Evolutionary conservation across 164 flowering plant genomes (phyloP), one percentile per base, ranked within the genome.

Genomic region (Cinnamomum chago): DNA sequence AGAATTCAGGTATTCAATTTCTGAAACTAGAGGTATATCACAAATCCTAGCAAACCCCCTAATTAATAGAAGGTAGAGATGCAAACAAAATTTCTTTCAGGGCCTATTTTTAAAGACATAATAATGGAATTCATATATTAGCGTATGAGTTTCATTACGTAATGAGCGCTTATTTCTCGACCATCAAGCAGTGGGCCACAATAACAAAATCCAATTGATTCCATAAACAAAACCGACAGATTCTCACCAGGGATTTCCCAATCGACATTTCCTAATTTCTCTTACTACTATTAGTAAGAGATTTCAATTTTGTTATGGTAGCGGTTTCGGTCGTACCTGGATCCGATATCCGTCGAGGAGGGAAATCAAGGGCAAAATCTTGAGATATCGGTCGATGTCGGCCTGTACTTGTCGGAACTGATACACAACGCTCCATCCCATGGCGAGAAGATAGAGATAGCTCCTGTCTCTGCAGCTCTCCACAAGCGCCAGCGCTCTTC

Each of bases 341-440:
- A 83, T 72, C 17, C 86, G 78, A 68, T 70, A 75, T 47, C 83
- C 78, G 51, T 81, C 76, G 62, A 82, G 84, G 62, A 87, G 79
- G 5, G 85, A 64, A 67, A 82, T 80, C 76, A 85, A 55, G 5
- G 88, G 85, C 17, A 82, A 73, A 35, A 84, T 73, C 70, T 75
- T 75, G 3, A 85, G 72, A 30, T 79, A 80, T 0, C 84, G 78
- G 72, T 87, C 90, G 58, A 87, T 85, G 79, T 87, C 90, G 25
- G 40, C 50, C 72, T 87, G 86, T 3, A 65, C 80, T 24, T 67
- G 70, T 5, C 86, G 72, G 78, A 87, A 85, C 65, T 82, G 85
- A 74, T 85, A 85, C 62, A 85, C 86, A 0, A 80, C 64, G 71
- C 52, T 81, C 88, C 90, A 85, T n/a, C 88, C 89, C 84, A 82